Evolutionary conservation across 2,329 filamentous ascomycete species (phyloP).

Genomic region (Fusarium longipes): DNA sequence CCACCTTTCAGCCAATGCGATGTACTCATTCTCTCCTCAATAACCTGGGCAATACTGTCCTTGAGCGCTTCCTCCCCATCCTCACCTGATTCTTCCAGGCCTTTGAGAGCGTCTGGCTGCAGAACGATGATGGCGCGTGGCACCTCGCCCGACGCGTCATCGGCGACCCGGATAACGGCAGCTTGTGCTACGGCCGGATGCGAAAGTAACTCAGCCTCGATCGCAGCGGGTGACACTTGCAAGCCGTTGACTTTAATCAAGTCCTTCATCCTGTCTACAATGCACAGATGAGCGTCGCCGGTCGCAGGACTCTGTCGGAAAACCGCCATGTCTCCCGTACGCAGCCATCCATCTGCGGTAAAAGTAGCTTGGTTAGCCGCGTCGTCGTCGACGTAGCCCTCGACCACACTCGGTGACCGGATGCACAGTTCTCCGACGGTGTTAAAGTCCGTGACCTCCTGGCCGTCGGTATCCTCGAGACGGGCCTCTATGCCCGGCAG

Average conservation of each 20-base stretch:
- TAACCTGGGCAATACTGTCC: slow-evolving; percentile 4
- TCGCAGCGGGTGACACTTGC: slow-evolving; percentile 8
- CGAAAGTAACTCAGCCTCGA: slow-evolving; percentile 10
- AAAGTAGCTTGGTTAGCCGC: slow-evolving; percentile 8
- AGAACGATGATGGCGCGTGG: slow-evolving; percentile 9
- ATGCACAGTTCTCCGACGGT: slow-evolving; percentile 5
- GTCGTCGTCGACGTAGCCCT: slow-evolving; percentile 6
- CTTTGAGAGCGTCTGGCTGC: slow-evolving; percentile 7
- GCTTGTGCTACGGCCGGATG: slow-evolving; percentile 11
- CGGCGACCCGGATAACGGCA: slow-evolving; percentile 8
- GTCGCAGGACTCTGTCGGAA: slow-evolving; percentile 14
- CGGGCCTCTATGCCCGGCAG: slow-evolving; percentile 10
- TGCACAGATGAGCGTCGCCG: slow-evolving; percentile 8
- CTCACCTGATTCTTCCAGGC: slow-evolving; percentile 10
- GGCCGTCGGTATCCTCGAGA: slow-evolving; percentile 7
- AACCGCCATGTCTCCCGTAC: slow-evolving; percentile 7
- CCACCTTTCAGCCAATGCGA: slow-evolving; percentile 12
- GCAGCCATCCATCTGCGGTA: slow-evolving; percentile 12
- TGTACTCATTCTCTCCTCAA: slow-evolving; percentile 13
- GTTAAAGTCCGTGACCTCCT: slow-evolving; percentile 10
- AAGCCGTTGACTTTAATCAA: slow-evolving; percentile 10
- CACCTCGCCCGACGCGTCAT: slow-evolving; percentile 8
- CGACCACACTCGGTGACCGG: slow-evolving; percentile 9
- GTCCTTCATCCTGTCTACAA: slow-evolving; percentile 11
- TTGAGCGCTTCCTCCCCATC: slow-evolving; percentile 8